Conservation (phyloP, 192 early-diverging fungal species). For the Coemansia sp. region DNA sequence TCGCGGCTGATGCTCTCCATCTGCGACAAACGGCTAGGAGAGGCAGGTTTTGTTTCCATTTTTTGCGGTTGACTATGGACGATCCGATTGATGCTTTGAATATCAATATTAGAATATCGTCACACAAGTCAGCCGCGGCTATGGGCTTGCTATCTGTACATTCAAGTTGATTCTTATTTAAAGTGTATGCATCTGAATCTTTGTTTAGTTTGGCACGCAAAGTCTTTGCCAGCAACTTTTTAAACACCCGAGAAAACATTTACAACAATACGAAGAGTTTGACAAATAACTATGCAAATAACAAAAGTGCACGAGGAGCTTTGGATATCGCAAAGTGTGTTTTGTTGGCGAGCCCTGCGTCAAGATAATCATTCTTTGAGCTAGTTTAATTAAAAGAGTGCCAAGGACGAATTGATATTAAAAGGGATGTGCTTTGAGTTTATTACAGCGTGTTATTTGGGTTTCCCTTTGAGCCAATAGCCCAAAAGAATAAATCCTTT, state of each 20-base stretch:
- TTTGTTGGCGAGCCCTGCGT: neutral
- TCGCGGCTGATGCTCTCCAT: conserved; percentile 2
- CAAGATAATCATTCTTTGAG: neutral
- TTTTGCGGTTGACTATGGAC: neutral
- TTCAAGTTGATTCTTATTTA: neutral
- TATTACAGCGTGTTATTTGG: neutral
- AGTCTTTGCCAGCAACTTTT: too few relatives aligned
- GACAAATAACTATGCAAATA: neutral
- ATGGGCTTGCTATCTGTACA: neutral
- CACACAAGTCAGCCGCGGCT: neutral
- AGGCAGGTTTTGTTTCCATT: conserved; percentile 5
- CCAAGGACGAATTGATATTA: neutral
- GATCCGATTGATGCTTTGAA: neutral
- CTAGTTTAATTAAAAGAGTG: neutral
- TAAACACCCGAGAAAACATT: too few relatives aligned
- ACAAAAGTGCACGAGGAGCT: neutral
- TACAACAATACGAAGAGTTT: neutral
- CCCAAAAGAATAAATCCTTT: neutral
- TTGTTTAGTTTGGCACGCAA: neutral
- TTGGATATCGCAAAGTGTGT: neutral
- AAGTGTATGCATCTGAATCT: too few relatives aligned
- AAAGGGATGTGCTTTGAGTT: neutral
- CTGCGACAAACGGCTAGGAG: conserved; percentile 9
- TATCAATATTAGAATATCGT: conserved; percentile 9
- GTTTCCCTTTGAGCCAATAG: neutral